A percentile compares a stretch with the other conserved stretches of the same genome.
phyloP scores from a whole-genome alignment of 331 rosid species.

The Prunus yedoensis region DNA sequence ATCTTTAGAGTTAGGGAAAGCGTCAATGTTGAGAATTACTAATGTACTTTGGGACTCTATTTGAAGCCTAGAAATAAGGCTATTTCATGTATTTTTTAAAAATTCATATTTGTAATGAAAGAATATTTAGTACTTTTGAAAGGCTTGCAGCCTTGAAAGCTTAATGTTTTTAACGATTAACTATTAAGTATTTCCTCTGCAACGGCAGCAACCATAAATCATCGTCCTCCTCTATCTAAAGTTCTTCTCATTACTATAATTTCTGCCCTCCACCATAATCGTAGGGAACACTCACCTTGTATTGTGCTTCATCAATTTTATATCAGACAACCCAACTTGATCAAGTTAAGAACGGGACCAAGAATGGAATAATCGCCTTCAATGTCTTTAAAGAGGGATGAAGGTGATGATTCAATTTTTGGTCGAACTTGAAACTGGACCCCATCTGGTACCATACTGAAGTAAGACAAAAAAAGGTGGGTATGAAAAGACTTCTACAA shows the following conservation, averaged over 20 bases:
- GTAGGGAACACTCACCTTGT: neutral
- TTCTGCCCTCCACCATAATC: neutral
- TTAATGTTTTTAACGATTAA: no score
- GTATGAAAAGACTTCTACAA: no score
- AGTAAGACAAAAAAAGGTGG: neutral
- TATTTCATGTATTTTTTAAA: no score
- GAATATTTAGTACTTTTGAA: no score
- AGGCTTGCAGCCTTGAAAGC: no score
- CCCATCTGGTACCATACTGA: neutral
- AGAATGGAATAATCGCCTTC: neutral
- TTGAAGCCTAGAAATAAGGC: no score
- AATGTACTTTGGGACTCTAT: neutral
- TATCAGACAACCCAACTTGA: neutral
- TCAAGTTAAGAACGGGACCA: neutral
- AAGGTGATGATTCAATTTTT: no score
- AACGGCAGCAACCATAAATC: neutral
- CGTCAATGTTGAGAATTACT: neutral
- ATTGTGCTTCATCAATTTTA: constrained; percentile 5
- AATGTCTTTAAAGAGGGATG: no score
- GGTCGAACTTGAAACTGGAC: neutral
- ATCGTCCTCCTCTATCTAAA: neutral
- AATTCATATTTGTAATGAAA: no score
- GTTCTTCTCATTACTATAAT: neutral
- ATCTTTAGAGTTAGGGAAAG: neutral
- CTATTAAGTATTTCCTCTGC: neutral